Evolutionary conservation across 75 land plant species (phyloP).

Genomic region (Sequoia sempervirens): DNA sequence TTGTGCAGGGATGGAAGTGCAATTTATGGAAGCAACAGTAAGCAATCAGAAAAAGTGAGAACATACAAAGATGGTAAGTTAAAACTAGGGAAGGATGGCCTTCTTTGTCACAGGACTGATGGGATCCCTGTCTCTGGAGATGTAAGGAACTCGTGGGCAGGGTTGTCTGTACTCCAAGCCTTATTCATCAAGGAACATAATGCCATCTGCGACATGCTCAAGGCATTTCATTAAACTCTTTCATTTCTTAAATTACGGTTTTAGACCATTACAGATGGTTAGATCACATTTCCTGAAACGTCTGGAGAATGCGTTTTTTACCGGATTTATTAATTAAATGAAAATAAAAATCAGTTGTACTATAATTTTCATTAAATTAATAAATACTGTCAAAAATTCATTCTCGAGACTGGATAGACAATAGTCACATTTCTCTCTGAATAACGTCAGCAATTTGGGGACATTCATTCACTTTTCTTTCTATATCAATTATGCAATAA

Average conservation of each 20-base stretch:
- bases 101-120: constrained; percentile 32
- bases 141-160: constrained; percentile 59
- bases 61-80: constrained; percentile 60
- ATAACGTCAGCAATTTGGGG: too few relatives aligned
- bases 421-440: too few relatives aligned
- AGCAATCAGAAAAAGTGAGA: constrained; percentile 29
- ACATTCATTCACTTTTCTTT: not conserved
- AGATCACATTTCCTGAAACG: too few relatives aligned
- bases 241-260: not conserved
- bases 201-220: constrained; percentile 52
- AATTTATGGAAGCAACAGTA: constrained; percentile 49
- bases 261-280: too few relatives aligned
- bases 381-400: too few relatives aligned
- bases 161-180: constrained; percentile 51
- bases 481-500: not conserved
- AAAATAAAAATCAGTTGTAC: too few relatives aligned
- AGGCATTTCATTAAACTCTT: constrained; percentile 19
- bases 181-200: constrained; percentile 49
- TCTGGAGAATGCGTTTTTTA: too few relatives aligned
- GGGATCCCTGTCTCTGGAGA: constrained; percentile 57
- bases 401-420: too few relatives aligned
- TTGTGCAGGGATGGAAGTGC: constrained; percentile 73
- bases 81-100: constrained; percentile 36
- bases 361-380: too few relatives aligned
- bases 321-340: too few relatives aligned